These are phyloP conservation scores for Pleurotus tuber-regium DNA, from an alignment of 768 basidiomycete species.

Conservation along the genomic window DNA sequence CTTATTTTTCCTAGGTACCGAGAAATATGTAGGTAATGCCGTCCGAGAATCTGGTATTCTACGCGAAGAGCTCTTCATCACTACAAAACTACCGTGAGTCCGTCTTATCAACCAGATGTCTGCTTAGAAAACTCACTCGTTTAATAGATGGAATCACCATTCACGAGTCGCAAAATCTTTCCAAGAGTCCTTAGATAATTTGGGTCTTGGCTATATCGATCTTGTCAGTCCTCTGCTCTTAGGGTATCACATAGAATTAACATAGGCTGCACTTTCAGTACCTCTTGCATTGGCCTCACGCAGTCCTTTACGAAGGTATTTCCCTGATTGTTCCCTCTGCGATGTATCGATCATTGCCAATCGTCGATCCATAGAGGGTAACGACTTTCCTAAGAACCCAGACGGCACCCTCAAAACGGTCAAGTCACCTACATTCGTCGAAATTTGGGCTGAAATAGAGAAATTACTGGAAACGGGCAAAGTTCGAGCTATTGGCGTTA, in stretches of 20 bases:
- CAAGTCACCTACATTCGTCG: conserved; percentile 31
- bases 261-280: conserved; percentile 28
- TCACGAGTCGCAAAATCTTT: conserved; percentile 36
- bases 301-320: conserved; percentile 27
- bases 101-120: neutral
- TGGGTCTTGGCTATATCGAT: conserved; percentile 47
- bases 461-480: conserved; percentile 43
- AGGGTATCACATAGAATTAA: conserved; percentile 11
- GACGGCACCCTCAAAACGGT: conserved; percentile 32
- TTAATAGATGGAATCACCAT: conserved; percentile 35
- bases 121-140: neutral
- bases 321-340: neutral
- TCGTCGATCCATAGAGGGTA: conserved; percentile 10
- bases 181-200: conserved; percentile 35
- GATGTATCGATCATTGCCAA: neutral
- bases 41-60: conserved; percentile 47
- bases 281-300: conserved; percentile 51
- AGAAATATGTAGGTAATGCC: conserved; percentile 40
- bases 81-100: conserved; percentile 44
- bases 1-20: conserved; percentile 31
- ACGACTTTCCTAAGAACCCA: conserved; percentile 21
- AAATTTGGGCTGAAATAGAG: conserved; percentile 52
- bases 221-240: conserved; percentile 17
- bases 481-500: conserved; percentile 52
- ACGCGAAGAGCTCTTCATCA: conserved; percentile 46